Evolutionary conservation across 768 basidiomycete genomes (phyloP).

Genomic region (Boletus vermiculosoides): DNA sequence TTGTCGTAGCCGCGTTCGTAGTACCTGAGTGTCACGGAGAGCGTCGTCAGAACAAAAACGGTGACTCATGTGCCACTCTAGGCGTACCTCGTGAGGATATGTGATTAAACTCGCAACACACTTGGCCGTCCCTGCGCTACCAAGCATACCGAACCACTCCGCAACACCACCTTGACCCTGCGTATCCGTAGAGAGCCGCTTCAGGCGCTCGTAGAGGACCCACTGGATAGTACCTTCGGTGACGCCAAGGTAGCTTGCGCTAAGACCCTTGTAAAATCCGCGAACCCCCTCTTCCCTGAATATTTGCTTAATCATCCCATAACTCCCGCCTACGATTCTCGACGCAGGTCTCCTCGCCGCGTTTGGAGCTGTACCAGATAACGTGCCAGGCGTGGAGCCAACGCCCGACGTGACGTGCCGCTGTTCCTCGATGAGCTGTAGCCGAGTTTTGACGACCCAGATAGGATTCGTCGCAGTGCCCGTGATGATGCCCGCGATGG

Average conservation of each 20-base stretch:
- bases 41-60: slow-evolving; percentile 2
- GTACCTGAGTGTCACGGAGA: slow-evolving; percentile 49
- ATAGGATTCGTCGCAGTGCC: slow-evolving; percentile 95
- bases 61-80: background rate
- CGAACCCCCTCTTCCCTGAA: slow-evolving; percentile 74
- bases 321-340: slow-evolving; percentile 51
- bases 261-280: slow-evolving; percentile 94
- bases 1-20: slow-evolving; percentile 91
- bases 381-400: background rate
- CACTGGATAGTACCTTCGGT: slow-evolving; percentile 97
- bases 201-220: slow-evolving; percentile 93
- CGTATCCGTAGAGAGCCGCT: slow-evolving; percentile 55
- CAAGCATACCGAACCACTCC: slow-evolving; percentile 82
- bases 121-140: slow-evolving; percentile 91
- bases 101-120: slow-evolving; percentile 92
- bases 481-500: slow-evolving; percentile 81
- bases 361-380: background rate
- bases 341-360: slow-evolving; percentile 10
- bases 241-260: slow-evolving; percentile 93
- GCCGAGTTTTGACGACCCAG: slow-evolving; percentile 97
- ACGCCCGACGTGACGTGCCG: slow-evolving; percentile 11
- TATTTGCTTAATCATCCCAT: slow-evolving; percentile 68
- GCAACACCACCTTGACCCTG: slow-evolving; percentile 55
- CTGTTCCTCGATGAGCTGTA: slow-evolving; percentile 63
- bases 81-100: slow-evolving; percentile 92